Evolutionary conservation across 2,329 filamentous ascomycete species (phyloP).

Genomic region (Colletotrichum eremochloae): DNA sequence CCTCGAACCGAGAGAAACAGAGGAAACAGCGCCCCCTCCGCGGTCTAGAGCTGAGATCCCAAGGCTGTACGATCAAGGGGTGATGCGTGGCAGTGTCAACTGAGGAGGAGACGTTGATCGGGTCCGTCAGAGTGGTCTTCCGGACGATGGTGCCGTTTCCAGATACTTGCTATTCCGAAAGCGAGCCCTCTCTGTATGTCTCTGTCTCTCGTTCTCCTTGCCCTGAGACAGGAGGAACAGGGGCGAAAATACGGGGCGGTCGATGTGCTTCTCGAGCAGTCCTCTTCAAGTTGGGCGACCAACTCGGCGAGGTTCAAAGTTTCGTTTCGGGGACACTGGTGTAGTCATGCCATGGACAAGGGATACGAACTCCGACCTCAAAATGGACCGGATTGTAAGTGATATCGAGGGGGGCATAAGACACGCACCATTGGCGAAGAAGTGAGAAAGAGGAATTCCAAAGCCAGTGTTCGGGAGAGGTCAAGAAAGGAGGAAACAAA

Average conservation of each 20-base stretch:
- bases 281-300: conserved; percentile 19
- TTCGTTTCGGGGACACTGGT: conserved; percentile 44
- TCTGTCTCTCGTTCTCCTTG: not conserved
- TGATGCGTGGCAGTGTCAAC: conserved; percentile 23
- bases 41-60: conserved; percentile 21
- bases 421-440: conserved; percentile 22
- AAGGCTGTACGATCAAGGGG: conserved; percentile 34
- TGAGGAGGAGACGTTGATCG: conserved; percentile 21
- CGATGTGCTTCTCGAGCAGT: conserved; percentile 17
- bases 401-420: conserved; percentile 11
- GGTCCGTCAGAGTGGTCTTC: conserved; percentile 19
- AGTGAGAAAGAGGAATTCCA: conserved; percentile 30
- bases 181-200: not conserved
- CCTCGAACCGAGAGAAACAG: conserved; percentile 44
- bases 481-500: conserved; percentile 43
- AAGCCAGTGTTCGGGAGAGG: conserved; percentile 35
- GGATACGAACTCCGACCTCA: conserved; percentile 17
- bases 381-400: conserved; percentile 36
- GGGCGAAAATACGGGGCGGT: not conserved
- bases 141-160: conserved; percentile 29
- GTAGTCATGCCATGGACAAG: conserved; percentile 40
- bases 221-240: not conserved
- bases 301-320: conserved; percentile 39
- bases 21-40: conserved; percentile 33
- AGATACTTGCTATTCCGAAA: conserved; percentile 1